Percentiles rank a stretch among this genome's conserved stretches.
These are phyloP conservation scores for Lactarius evosmus DNA, from an alignment of 768 basidiomycete species.

Conservation along the genomic window DNA sequence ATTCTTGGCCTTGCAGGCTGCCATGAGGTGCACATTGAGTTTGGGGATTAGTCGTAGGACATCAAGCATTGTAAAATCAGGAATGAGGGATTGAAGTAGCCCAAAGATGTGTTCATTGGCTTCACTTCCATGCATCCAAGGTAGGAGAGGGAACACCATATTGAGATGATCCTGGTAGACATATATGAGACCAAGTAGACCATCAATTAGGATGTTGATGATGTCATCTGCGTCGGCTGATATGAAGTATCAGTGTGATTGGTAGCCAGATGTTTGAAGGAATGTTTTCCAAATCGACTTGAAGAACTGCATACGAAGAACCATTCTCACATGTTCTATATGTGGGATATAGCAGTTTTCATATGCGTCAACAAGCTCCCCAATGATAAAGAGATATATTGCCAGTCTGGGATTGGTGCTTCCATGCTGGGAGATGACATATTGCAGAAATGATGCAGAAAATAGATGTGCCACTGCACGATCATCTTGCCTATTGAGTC, in stretches of 20 bases:
- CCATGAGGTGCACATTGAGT: conserved; percentile 26
- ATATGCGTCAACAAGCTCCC: conserved; percentile 34
- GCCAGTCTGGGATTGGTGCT: conserved; percentile 7
- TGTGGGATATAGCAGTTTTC: conserved; percentile 32
- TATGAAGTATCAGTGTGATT: conserved; percentile 28
- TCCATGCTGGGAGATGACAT: conserved; percentile 21
- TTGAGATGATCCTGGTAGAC: conserved; percentile 26
- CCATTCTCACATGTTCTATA: conserved; percentile 30
- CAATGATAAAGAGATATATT: conserved; percentile 40
- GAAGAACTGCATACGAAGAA: conserved; percentile 31
- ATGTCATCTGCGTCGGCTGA: conserved; percentile 31
- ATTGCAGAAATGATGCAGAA: conserved; percentile 36
- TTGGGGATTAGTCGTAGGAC: conserved; percentile 30
- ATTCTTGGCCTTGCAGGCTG: conserved; percentile 16
- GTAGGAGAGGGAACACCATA: conserved; percentile 30
- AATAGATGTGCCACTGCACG: conserved; percentile 42
- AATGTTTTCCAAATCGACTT: conserved; percentile 30
- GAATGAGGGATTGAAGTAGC: conserved; percentile 26
- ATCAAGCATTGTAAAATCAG: conserved; percentile 31
- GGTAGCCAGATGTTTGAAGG: conserved; percentile 30
- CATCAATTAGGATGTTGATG: conserved; percentile 29
- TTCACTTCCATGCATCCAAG: conserved; percentile 37
- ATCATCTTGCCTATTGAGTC: conserved; percentile 46
- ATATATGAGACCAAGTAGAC: conserved; percentile 29
- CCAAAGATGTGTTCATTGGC: conserved; percentile 36